phyloP scores from a whole-genome alignment of 257 asterid species.

The Solanum corneliomulleri region DNA sequence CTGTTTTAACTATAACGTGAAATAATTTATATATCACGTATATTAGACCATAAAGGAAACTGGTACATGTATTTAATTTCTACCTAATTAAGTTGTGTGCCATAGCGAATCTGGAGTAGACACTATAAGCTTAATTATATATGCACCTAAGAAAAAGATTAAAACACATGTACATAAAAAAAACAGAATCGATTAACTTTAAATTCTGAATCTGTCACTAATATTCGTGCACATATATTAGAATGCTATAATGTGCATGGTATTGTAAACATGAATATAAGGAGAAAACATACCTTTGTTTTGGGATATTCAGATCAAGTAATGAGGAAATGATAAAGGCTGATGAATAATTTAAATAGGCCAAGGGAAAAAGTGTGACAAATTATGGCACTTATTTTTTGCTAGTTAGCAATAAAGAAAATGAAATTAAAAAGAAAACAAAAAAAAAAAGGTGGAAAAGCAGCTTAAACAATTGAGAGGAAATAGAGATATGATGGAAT shows the following conservation, averaged over 20 bases:
- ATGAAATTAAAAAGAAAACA: background rate
- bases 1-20: background rate
- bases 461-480: background rate
- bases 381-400: background rate
- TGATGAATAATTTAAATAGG: slow-evolving; percentile 3
- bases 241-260: background rate
- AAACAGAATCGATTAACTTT: background rate
- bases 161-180: background rate
- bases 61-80: background rate
- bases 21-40: background rate
- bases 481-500: background rate
- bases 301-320: background rate
- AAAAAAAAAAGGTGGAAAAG: background rate
- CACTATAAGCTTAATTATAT: background rate
- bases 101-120: background rate
- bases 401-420: background rate
- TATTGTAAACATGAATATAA: background rate
- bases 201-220: background rate
- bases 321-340: background rate
- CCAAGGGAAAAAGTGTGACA: background rate
- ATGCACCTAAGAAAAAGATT: background rate
- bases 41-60: background rate
- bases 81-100: background rate
- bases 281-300: background rate
- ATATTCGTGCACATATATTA: background rate